phyloP scores from a whole-genome alignment of 441 rosid species.

The Croton setiger region DNA sequence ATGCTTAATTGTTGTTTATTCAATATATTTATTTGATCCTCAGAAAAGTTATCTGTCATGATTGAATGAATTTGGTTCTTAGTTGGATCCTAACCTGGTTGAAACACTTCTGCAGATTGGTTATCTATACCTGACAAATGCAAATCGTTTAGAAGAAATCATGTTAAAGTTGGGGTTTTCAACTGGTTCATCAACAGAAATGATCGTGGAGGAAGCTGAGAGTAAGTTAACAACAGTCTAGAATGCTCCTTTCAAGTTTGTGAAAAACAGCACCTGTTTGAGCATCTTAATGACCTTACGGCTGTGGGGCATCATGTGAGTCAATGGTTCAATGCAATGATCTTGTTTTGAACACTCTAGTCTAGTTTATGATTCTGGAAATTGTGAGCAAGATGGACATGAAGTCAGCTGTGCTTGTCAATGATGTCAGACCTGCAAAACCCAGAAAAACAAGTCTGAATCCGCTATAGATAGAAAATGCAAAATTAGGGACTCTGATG shows the following conservation, averaged over 20 bases:
- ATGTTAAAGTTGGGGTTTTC: constrained; percentile 81
- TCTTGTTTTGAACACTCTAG: too few species aligned
- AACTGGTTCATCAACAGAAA: constrained; percentile 44
- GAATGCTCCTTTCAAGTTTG: background rate
- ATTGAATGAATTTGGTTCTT: constrained; percentile 9
- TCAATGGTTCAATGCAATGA: too few species aligned
- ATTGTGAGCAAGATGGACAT: too few species aligned
- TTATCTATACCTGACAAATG: constrained; percentile 66
- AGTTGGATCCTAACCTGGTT: constrained; percentile 11
- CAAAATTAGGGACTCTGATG: too few species aligned
- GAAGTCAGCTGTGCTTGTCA: too few species aligned
- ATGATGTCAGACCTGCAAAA: too few species aligned
- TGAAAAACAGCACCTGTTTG: background rate
- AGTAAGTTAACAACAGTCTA: constrained; percentile 25
- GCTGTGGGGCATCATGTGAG: too few species aligned
- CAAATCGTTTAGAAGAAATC: constrained; percentile 66
- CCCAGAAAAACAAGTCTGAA: too few species aligned
- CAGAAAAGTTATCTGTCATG: constrained; percentile 4
- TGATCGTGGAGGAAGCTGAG: constrained; percentile 36
- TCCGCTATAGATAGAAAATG: too few species aligned
- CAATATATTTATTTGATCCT: background rate
- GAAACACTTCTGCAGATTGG: constrained; percentile 47
- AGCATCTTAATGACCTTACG: too few species aligned
- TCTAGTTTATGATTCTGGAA: too few species aligned
- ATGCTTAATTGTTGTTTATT: background rate